Conservation (phyloP, 208 protist genomes). For the Leishmania arabica region DNA sequence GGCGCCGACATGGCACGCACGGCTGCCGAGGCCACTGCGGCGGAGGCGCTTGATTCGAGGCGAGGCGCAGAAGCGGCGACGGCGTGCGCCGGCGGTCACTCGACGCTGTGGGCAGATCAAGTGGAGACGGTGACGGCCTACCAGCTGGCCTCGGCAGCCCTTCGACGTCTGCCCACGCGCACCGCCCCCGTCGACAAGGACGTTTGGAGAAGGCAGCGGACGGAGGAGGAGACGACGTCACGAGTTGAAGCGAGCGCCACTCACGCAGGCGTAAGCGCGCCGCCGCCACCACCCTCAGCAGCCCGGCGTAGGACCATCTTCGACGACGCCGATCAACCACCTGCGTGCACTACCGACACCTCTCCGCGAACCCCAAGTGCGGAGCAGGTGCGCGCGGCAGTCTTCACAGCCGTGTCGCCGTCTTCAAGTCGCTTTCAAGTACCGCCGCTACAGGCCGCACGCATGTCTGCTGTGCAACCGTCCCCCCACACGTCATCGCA, state of each 20-base stretch:
- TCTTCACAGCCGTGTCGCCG: background rate
- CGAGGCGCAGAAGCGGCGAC: background rate
- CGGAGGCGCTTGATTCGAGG: background rate
- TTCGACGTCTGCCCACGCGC: background rate
- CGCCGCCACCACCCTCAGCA: background rate
- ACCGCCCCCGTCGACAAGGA: background rate
- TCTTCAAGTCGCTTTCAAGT: conserved; percentile 7
- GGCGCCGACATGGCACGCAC: background rate
- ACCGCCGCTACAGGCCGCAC: background rate
- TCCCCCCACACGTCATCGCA: background rate
- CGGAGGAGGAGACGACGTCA: background rate
- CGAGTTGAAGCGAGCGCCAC: background rate
- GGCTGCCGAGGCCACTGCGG: background rate
- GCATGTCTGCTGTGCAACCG: background rate
- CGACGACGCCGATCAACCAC: background rate
- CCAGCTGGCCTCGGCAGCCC: conserved; percentile 2
- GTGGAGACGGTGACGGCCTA: background rate
- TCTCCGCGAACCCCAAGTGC: background rate
- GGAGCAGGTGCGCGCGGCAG: background rate
- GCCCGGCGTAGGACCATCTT: background rate
- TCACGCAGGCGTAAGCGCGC: background rate
- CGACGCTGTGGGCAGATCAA: background rate
- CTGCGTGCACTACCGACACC: background rate
- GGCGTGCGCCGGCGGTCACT: too few species aligned
- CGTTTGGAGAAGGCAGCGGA: background rate